Base-by-base conservation (phyloP, 164 flowering plant genomes). In the Tetrastigma voinierianum region DNA sequence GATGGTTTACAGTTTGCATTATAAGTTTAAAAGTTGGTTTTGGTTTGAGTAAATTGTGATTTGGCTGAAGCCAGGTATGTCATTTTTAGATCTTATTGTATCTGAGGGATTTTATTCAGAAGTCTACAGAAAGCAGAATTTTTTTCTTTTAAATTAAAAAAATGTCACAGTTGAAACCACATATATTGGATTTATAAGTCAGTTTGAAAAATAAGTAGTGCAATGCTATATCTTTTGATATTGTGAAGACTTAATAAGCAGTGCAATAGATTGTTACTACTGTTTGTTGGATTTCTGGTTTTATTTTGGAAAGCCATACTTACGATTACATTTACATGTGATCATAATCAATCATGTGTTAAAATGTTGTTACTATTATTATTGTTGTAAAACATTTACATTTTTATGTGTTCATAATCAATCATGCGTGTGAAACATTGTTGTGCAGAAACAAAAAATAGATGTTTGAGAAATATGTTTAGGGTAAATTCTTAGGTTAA, bases 161-260 rank as follows among this genome's bases (percentile, higher is more conserved):
- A 10, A 45, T 48, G 6, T 51, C 57, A 25, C 46, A 59, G 65
- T 51, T 32, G 40, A 57, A 46, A 62, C 59, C 32, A 67, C 56
- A 61, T 46, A 53, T 32, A 62, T 61, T 70, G 54, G 61, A 61
- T 72, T 72, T 67, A 68, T 72, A n/a, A 44, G 9, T 62, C 64
- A 51, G 46, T 61, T 65, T 21, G 18, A 47, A 48, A n/a, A 64
- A 62, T 64, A 64, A 61, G 14, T 25, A 18, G 59, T 24, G 18
- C 10, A 56, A 55, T 16, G 25, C 15, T 23, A 64, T 17, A 12
- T 44, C 46, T 14, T 0, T 20, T 56, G 65, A n/a, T n/a, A n/a
- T 46, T 60, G 48, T 45, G 48, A 40, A 15, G 40, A 32, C 40
- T 32, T 32, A 7, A 32, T 4, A 25, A 25, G 40, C 0, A 25